Conservation (phyloP, 768 basidiomycete genomes). For the Termitomyces sp. region DNA sequence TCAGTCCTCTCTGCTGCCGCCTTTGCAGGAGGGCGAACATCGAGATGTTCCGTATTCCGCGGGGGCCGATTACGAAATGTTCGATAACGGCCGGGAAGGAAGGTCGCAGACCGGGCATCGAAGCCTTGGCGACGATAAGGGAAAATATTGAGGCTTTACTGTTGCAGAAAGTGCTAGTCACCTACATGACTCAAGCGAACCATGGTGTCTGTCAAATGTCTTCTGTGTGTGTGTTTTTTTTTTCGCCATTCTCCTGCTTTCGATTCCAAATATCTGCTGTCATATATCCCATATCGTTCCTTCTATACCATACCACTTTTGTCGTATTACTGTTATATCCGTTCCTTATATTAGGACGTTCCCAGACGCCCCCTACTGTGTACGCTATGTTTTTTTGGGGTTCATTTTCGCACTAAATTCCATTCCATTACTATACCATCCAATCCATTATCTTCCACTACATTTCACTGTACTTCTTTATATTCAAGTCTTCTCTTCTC, state of each 20-base stretch:
- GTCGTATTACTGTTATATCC: slow-evolving; percentile 10
- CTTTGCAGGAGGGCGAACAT: slow-evolving; percentile 20
- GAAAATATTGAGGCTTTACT: slow-evolving; percentile 18
- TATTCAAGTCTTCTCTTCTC: slow-evolving; percentile 3
- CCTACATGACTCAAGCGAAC: not conserved
- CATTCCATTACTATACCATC: slow-evolving; percentile 7
- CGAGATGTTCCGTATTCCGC: slow-evolving; percentile 19
- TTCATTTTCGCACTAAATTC: not conserved
- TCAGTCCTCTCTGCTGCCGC: slow-evolving; percentile 34
- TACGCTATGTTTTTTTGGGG: slow-evolving; percentile 7
- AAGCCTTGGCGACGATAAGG: slow-evolving; percentile 26
- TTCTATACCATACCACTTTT: slow-evolving; percentile 13
- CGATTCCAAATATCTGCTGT: slow-evolving; percentile 3
- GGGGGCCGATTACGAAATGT: slow-evolving; percentile 26
- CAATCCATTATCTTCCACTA: slow-evolving; percentile 2
- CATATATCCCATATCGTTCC: slow-evolving; percentile 5
- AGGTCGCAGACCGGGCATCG: slow-evolving; percentile 38
- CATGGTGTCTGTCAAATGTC: slow-evolving; percentile 4
- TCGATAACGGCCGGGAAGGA: slow-evolving; percentile 32
- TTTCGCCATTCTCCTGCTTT: slow-evolving; percentile 1
- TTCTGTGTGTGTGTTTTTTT: not conserved
- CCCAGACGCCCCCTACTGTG: slow-evolving; percentile 4
- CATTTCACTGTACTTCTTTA: slow-evolving; percentile 10
- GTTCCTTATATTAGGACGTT: slow-evolving; percentile 12
- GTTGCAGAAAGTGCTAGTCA: not conserved